A percentile compares a stretch with the other conserved stretches of the same genome.
Evolutionary conservation across 352 stramenopile genomes (phyloP).

Genomic region (Globisporangium spinosum): DNA sequence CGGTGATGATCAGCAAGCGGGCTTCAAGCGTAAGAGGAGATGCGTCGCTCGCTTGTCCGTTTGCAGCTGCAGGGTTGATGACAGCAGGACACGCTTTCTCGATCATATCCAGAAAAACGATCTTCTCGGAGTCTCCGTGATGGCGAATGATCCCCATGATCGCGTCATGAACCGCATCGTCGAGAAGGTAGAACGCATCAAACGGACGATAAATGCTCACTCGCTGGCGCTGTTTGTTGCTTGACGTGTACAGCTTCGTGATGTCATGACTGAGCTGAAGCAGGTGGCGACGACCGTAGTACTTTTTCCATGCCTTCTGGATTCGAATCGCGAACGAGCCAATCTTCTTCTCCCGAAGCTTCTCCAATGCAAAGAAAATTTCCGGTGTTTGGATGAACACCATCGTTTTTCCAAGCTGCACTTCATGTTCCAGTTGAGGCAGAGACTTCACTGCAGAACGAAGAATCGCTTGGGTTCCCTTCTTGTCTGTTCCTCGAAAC

Average conservation of each 20-base stretch:
- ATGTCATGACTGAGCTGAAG: slow-evolving; percentile 83
- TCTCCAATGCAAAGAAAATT: slow-evolving; percentile 88
- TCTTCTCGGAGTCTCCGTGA: slow-evolving; percentile 74
- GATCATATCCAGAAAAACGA: slow-evolving; percentile 79
- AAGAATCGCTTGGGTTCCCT: slow-evolving; percentile 80
- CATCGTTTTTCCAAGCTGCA: slow-evolving; percentile 89
- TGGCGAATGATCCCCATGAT: slow-evolving; percentile 69
- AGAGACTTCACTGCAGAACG: slow-evolving; percentile 66
- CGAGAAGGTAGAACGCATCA: slow-evolving; percentile 75
- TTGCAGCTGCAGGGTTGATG: slow-evolving; percentile 7
- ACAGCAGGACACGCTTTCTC: slow-evolving; percentile 48
- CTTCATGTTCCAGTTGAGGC: slow-evolving; percentile 71
- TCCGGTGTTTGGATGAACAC: slow-evolving; percentile 90
- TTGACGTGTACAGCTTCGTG: slow-evolving; percentile 78
- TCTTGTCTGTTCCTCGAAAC: slow-evolving; percentile 78
- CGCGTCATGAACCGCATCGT: slow-evolving; percentile 56
- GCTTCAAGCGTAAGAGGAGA: slow-evolving; percentile 34
- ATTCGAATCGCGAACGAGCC: slow-evolving; percentile 75
- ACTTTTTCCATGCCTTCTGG: slow-evolving; percentile 82
- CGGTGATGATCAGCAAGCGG: slow-evolving; percentile 65
- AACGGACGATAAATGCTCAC: slow-evolving; percentile 88
- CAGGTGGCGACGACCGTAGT: slow-evolving; percentile 73
- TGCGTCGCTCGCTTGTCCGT: slow-evolving; percentile 19
- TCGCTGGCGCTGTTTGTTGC: slow-evolving; percentile 77
- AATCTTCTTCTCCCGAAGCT: slow-evolving; percentile 79